Base-by-base conservation (phyloP, 495 filamentous ascomycete species). In the Tuber microsphaerosporum region DNA sequence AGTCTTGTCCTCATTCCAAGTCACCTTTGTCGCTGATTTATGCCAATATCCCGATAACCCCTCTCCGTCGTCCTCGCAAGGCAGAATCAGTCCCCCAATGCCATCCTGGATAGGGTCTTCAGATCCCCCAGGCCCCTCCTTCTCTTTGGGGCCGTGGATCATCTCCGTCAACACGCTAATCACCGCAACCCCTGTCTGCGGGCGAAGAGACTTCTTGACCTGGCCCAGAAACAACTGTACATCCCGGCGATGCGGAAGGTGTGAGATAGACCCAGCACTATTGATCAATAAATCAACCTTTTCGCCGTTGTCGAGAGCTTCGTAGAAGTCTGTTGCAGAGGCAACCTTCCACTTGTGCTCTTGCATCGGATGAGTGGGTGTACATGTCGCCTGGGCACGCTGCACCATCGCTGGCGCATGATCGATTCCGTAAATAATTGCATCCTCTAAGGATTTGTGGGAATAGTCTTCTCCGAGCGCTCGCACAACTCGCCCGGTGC, bases 401-500 rank as follows among this genome's bases (percentile, higher is more conserved):
- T 70, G 7, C 19, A 75, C 39, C 74, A 75, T 75, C 22, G 70
- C 70, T 19, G 48, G 34, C 14, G 74, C 42, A 61, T 75, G 70
- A 43, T 75, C 74, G n/a, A 75, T 75, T 22, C 74, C 74, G 41
- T 72, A 75, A 44, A 73, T 70, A 10, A 56, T n/a, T n/a, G 20
- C 48, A 26, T 56, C 22, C 19, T 56, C 48, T 20, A 56, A 10
- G 8, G 48, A 56, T 56, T 56, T 56, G 48, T 56, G 48, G 45
- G 45, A 6, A 48, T 20, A 20, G 19, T 20, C 45, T 12, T 65
- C 68, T n/a, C 22, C 39, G 39, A 75, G 41, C 10, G 22, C 22
- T 26, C 45, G 72, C 3, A 72, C 51, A 31, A 75, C 70, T n/a
- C 74, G 70, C 37, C 75, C 73, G 26, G 75, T 77, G 73, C 75